Evolutionary conservation across 371 early-diverging fungal genomes (phyloP), one percentile per base, ranked within the genome.

Genomic region (Zancudomyces culisetae): DNA sequence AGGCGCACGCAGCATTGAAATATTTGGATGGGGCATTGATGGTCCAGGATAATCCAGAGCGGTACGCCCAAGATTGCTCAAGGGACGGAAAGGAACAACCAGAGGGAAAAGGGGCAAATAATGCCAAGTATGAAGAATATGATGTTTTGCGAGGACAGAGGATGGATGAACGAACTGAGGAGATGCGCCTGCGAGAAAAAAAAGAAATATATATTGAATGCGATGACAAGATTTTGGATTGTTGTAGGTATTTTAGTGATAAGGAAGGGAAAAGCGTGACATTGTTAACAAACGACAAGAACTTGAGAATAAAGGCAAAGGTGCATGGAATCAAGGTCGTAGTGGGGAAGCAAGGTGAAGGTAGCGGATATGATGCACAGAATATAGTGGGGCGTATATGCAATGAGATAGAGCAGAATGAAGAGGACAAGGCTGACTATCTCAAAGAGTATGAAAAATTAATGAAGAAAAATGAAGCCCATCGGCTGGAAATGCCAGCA

Each of bases 201-300:
- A 8, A 24, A 12, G 27, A 26, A 48, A 18, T 23, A 23, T 26
- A 3, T 27, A n/a, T n/a, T 2, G 10, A 8, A 18, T 3, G 6
- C 4, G 51, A 51, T 40, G 45, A 51, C 30, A 3, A 20, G 30
- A 51, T 51, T 21, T 39, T 51, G 6, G 51, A 51, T n/a, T 51
- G 51, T 19, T 51, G 51, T 45, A 42, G 42, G 24, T 51, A 51
- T 29, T 51, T 51, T 51, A 42, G n/a, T 18, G 18, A 21, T 41
- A 18, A 8, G 23, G 42, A 42, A 29, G n/a, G n/a, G 20, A 51
- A 51, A 39, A 2, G 3, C 10, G 40, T 28, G 2, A 24, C 45
- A 20, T 28, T 51, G 30, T 24, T 51, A 8, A 51, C 51, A n/a
- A 42, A 4, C 6, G 51, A 51, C 24, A 51, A 28, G 18, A 51